Evolutionary conservation across 305 asterid genomes (phyloP), one percentile per base, ranked within the genome.

Genomic region (Coffea humblotiana): DNA sequence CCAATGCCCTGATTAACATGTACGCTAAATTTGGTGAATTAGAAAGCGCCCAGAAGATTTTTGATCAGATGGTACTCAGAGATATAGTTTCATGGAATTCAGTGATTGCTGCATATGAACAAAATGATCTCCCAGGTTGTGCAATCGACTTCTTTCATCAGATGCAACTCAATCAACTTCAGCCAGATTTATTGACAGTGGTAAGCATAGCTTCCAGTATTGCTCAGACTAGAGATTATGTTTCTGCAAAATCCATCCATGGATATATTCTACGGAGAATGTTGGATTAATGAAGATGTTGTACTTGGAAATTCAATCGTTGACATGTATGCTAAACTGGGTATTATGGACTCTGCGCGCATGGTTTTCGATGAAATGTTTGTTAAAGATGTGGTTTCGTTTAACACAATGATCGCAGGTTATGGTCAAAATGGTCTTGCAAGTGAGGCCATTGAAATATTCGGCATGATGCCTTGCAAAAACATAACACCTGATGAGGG

Each of bases 321-420:
- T n/a, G 97, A 94, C 88, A 94, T 93, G 98, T 94, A 94, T 85
- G 93, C 95, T 49, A 94, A 94, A 83, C 77, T 90, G 85, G 97
- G 98, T 75, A 40, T 86, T 67, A 77, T 87, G 43, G 92, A 87
- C 64, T 90, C 82, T 76, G 93, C 97, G 54, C 84, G 77, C 72
- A 83, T 84, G 84, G 88, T 89, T 69, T 93, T 93, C 77, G 86
- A 90, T 27, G 80, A 79, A 43, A 82, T 89, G 81, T 88, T 87
- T 76, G 56, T 71, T 77, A 93, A 89, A 82, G 94, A 92, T 82
- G 87, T 85, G 52, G 89, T 93, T 83, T 88, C 98, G 9, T 93
- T 97, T 97, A 93, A 89, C 87, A 87, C 97, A 60, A 84, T 93
- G 88, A 90, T 93, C 72, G 79, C 88, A 27, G 90, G 97, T 52